Percentiles rank a stretch among this genome's conserved stretches.
Evolutionary conservation across 2,329 filamentous ascomycete genomes (phyloP).

Genomic region (Cladosporium oxysporum): DNA sequence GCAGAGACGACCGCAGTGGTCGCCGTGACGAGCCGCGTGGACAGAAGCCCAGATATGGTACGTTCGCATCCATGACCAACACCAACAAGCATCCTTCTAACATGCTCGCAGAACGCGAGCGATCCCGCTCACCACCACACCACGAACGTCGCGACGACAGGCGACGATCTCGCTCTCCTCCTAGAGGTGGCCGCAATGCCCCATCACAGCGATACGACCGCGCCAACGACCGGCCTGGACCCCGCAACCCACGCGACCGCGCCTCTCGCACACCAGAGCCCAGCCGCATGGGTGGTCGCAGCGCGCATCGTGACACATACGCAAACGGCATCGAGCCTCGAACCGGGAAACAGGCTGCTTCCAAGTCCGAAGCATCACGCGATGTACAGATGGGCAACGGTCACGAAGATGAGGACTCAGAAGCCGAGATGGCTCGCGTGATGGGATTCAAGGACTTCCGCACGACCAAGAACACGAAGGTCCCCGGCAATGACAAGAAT

Average conservation of each 20-base stretch:
- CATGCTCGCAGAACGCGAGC: constrained; percentile 29
- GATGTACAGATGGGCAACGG: constrained; percentile 29
- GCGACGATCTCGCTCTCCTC: constrained; percentile 31
- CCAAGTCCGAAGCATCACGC: constrained; percentile 18
- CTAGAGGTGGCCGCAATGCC: constrained; percentile 17
- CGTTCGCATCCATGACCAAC: neutral
- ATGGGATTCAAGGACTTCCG: constrained; percentile 91
- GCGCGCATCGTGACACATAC: constrained; percentile 21
- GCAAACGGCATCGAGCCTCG: constrained; percentile 18
- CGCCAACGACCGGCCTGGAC: constrained; percentile 26
- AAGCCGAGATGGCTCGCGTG: constrained; percentile 74
- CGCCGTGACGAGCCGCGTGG: constrained; percentile 31
- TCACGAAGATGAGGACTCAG: constrained; percentile 56
- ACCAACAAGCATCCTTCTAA: constrained; percentile 21
- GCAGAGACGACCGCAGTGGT: constrained; percentile 27
- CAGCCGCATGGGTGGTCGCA: constrained; percentile 17
- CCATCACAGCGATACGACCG: constrained; percentile 26
- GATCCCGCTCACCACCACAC: constrained; percentile 35
- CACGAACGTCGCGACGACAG: constrained; percentile 34
- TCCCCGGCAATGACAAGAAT: constrained; percentile 77
- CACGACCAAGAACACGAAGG: constrained; percentile 84
- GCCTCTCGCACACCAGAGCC: constrained; percentile 15
- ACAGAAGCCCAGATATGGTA: constrained; percentile 32
- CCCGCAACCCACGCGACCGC: constrained; percentile 8
- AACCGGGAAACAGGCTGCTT: constrained; percentile 15